Evolutionary conservation across 2,329 filamentous ascomycete genomes (phyloP).

Genomic region (Fusarium subtropicale): DNA sequence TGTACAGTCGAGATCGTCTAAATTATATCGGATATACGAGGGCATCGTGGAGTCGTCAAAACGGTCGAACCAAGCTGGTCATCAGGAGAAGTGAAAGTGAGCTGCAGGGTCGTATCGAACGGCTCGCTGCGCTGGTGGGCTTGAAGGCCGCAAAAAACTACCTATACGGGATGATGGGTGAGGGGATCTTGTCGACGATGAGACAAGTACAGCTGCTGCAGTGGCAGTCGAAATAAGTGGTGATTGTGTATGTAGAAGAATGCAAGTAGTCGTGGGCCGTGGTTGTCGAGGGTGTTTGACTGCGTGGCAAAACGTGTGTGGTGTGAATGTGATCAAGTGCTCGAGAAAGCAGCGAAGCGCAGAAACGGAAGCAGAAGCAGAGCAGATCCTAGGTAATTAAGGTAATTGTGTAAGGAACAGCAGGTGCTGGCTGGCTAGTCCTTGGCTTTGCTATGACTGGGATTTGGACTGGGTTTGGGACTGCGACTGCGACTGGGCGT

Average conservation of each 20-base stretch:
- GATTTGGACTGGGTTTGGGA: neutral
- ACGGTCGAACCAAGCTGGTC: constrained; percentile 44
- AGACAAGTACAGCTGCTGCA: constrained; percentile 30
- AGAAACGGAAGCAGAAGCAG: neutral
- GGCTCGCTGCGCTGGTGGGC: constrained; percentile 41
- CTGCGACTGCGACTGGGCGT: neutral
- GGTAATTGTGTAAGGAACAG: constrained; percentile 39
- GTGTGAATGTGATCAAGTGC: constrained; percentile 27
- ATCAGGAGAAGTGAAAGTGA: constrained; percentile 39
- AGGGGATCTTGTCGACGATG: constrained; percentile 30
- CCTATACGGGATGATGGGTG: constrained; percentile 25
- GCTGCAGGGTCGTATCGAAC: constrained; percentile 41
- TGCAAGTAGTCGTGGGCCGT: constrained; percentile 44
- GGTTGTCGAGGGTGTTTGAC: constrained; percentile 33
- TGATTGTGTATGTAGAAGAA: constrained; percentile 43
- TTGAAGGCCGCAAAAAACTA: constrained; percentile 32
- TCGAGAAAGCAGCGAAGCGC: constrained; percentile 30
- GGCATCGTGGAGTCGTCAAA: constrained; percentile 47
- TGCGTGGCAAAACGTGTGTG: constrained; percentile 49
- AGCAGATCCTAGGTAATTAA: constrained; percentile 44
- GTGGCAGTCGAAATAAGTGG: constrained; percentile 37
- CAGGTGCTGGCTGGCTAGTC: constrained; percentile 16
- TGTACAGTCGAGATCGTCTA: constrained; percentile 41
- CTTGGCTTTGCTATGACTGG: neutral
- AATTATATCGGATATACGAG: constrained; percentile 46